These are phyloP conservation scores for Beauveria australis DNA, from an alignment of 2,329 filamentous ascomycete species.

Conservation along the genomic window DNA sequence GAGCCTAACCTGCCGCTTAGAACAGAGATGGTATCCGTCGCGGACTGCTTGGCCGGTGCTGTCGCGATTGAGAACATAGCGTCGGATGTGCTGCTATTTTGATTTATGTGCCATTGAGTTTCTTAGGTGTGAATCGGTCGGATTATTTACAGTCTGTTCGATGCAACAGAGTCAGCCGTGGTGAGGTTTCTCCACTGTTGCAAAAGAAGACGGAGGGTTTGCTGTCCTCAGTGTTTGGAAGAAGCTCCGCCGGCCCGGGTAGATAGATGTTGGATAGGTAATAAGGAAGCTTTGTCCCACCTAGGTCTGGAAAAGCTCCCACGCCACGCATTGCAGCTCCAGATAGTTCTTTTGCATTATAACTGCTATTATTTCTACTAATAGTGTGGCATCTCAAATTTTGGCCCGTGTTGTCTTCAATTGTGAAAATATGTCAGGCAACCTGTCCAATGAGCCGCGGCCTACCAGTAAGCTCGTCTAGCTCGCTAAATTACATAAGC, in stretches of 20 bases:
- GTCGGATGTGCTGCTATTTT: not conserved
- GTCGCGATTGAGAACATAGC: conserved; percentile 56
- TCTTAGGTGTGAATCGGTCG: not conserved
- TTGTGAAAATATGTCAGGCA: not conserved
- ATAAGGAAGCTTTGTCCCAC: conserved; percentile 1
- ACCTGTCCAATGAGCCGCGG: not conserved
- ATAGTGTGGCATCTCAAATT: not conserved
- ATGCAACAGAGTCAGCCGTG: not conserved
- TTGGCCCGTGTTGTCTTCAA: not conserved
- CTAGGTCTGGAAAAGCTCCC: not conserved
- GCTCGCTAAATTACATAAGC: not conserved
- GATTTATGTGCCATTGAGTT: conserved; percentile 5
- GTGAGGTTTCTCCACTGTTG: not conserved
- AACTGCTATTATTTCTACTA: not conserved
- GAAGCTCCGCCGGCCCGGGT: not conserved
- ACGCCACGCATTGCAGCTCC: not conserved
- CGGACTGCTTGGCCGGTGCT: conserved; percentile 90
- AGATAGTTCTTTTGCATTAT: not conserved
- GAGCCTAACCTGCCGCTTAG: conserved; percentile 81
- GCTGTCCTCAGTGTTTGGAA: not conserved
- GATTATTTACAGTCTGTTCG: not conserved
- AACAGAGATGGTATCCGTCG: conserved; percentile 86
- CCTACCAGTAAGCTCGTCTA: too few relatives aligned
- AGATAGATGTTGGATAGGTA: too few relatives aligned
- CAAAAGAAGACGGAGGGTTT: not conserved